Conservation (phyloP, 2,329 filamentous ascomycete species). For the Sarocladium kiliense region DNA sequence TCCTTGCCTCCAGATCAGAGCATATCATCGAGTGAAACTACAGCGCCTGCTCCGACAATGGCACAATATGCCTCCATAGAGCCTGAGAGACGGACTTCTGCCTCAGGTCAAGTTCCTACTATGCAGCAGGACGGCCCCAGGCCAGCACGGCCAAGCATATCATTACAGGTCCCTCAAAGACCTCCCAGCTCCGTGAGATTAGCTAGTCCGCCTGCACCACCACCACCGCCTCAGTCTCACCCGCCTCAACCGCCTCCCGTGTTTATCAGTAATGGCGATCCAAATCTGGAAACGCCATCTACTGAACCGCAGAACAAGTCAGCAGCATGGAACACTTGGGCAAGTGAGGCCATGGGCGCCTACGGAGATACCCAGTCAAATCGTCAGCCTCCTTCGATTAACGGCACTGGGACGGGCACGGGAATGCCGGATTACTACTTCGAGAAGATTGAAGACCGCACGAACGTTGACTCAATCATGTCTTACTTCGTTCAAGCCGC, state of each 20-base stretch:
- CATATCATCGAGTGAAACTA: neutral
- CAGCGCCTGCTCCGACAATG: neutral
- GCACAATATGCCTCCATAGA: neutral
- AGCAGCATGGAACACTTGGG: neutral
- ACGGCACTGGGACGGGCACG: neutral
- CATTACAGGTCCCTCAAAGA: conserved; percentile 42
- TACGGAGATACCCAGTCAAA: neutral
- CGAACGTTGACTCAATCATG: conserved; percentile 54
- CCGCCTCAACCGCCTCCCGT: conserved; percentile 31
- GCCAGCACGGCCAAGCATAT: conserved; percentile 31
- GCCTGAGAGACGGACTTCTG: neutral
- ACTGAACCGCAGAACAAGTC: neutral
- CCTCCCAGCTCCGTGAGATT: conserved; percentile 55
- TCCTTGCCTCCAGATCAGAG: neutral
- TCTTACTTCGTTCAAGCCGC: conserved; percentile 47
- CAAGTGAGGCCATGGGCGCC: conserved; percentile 5
- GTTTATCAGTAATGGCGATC: conserved; percentile 44
- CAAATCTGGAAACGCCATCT: neutral
- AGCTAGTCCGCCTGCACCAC: conserved; percentile 49
- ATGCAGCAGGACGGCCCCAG: conserved; percentile 13
- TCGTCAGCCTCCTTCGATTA: neutral
- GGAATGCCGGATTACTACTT: conserved; percentile 26
- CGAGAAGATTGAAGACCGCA: conserved; percentile 37
- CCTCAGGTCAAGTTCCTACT: neutral
- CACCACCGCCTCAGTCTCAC: conserved; percentile 24